Conservation (phyloP, 2,329 filamentous ascomycete genomes). For the Ophiosphaerella korrae region DNA sequence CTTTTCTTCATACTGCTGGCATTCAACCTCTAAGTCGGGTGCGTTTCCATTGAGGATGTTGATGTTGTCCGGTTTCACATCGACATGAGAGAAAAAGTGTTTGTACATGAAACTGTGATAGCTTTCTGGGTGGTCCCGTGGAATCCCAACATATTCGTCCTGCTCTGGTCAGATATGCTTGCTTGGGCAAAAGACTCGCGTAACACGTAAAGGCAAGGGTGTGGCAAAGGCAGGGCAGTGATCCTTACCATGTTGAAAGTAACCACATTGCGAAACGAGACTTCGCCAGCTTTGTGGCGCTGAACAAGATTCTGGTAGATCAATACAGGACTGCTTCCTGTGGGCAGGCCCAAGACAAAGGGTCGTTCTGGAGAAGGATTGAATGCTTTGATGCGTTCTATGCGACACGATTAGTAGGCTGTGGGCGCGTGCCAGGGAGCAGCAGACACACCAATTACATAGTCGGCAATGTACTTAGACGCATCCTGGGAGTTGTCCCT, state of each 20-base stretch:
- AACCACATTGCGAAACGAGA: conserved; percentile 86
- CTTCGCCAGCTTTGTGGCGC: conserved; percentile 71
- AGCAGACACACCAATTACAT: conserved; percentile 68
- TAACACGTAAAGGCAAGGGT: conserved; percentile 20
- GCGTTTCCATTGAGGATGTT: conserved; percentile 85
- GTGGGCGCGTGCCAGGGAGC: conserved; percentile 24
- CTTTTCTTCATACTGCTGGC: conserved; percentile 77
- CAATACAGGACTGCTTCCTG: conserved; percentile 77
- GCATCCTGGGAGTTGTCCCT: conserved; percentile 71
- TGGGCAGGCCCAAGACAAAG: conserved; percentile 83
- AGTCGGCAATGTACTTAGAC: conserved; percentile 78
- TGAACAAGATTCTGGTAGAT: conserved; percentile 79
- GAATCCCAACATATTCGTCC: conserved; percentile 87
- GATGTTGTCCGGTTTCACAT: conserved; percentile 80
- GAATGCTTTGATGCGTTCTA: conserved; percentile 78
- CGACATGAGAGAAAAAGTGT: conserved; percentile 85
- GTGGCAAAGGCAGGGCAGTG: conserved; percentile 10
- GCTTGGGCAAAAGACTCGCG: conserved; percentile 21
- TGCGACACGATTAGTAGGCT: conserved; percentile 31
- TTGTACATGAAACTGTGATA: conserved; percentile 96
- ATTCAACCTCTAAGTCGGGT: conserved; percentile 74
- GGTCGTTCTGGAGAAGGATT: conserved; percentile 72
- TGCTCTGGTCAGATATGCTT: conserved; percentile 43
- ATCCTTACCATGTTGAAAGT: conserved; percentile 84
- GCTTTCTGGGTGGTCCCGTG: conserved; percentile 80